These are phyloP conservation scores for Tuber calosporum DNA, from an alignment of 495 filamentous ascomycete genomes.

Conservation along the genomic window DNA sequence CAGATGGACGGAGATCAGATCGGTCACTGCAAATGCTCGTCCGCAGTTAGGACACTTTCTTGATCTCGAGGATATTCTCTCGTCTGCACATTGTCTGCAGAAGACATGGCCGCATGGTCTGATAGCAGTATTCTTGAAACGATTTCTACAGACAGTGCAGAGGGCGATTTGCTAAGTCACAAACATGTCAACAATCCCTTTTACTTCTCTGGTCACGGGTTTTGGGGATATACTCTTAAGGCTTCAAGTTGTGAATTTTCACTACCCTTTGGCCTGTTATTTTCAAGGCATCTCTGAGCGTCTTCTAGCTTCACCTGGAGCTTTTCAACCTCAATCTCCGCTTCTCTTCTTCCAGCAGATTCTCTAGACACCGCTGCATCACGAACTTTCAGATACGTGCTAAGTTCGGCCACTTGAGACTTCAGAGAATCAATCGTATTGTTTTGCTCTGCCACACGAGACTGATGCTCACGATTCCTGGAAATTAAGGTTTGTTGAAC, in stretches of 20 bases:
- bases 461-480: conserved; percentile 66
- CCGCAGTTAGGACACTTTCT: conserved; percentile 93
- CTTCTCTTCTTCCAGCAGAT: conserved; percentile 35
- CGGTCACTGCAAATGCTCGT: conserved; percentile 78
- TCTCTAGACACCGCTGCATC: conserved; percentile 52
- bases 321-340: conserved; percentile 41
- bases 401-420: conserved; percentile 67
- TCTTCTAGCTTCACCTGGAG: conserved; percentile 41
- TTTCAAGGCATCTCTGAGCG: conserved; percentile 36
- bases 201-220: neutral
- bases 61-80: conserved; percentile 75
- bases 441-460: conserved; percentile 58
- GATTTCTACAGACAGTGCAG: conserved; percentile 79
- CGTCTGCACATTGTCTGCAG: conserved; percentile 80
- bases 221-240: conserved; percentile 32
- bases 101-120: conserved; percentile 96
- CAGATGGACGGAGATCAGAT: conserved; percentile 64
- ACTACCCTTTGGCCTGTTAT: conserved; percentile 37
- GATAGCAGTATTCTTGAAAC: conserved; percentile 88
- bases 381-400: conserved; percentile 62
- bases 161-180: conserved; percentile 65
- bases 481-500: conserved; percentile 57
- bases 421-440: conserved; percentile 65
- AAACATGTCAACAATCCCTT: conserved; percentile 33
- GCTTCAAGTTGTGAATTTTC: conserved; percentile 41